Evolutionary conservation across 2,329 filamentous ascomycete genomes (phyloP), one percentile per base, ranked within the genome.

Genomic region (Daldinia eschscholtzii): DNA sequence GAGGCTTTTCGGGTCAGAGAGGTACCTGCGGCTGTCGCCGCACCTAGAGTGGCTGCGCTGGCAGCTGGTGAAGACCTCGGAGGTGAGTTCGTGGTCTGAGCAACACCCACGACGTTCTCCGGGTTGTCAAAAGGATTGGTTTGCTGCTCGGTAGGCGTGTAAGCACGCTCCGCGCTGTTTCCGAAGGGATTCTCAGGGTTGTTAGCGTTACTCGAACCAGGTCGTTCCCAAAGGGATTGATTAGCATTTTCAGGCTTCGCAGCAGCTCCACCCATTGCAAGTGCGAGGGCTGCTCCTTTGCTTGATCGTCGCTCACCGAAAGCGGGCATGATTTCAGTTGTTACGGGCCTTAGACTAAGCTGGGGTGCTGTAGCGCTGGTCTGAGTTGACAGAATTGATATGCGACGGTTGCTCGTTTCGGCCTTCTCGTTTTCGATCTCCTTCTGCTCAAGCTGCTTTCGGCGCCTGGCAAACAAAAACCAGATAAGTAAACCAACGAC

Each of bases 301-400:
- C 84, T 88, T 39, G 79, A 77, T 57, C 84, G 82, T 76, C 85
- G 84, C 61, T 87, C 85, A 6, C 82, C 80, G 61, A 92, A 86
- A 76, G 88, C 89, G 4, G 93, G 92, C 42, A 93, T 85, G 81
- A 97, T 94, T 75, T 96, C 90, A 44, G 93, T 95, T 56, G 93
- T 95, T 56, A 96, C 88, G 2, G 94, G 94, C 57, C 93, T 91
- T 61, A 97, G 85, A 76, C 93, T 97, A 68, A 98, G 86, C 70
- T 91, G 91, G n/a, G 94, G 93, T 50, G 94, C 90, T 37, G 83
- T 86, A 33, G 85, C 83, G 70, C 79, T 81, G 70, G 83, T 86
- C 72, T 79, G 83, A 62, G 81, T 79, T 61, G 82, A 81, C 57
- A 57, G 70, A 67, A 67, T 78, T 74, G 68, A 78, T 53, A 77